Conservation (phyloP, 305 asterid genomes). For the Andrographis paniculata region DNA sequence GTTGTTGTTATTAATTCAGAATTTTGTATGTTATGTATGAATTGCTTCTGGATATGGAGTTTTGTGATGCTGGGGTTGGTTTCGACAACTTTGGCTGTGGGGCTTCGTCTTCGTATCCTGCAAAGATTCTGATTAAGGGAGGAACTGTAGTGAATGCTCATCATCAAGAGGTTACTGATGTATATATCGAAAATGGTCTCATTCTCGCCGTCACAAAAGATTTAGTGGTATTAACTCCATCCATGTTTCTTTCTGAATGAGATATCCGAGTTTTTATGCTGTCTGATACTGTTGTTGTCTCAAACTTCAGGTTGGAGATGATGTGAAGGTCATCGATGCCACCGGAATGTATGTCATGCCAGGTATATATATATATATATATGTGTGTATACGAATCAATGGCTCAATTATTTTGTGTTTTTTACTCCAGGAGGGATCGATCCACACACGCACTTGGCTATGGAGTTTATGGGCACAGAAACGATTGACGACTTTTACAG, state of each 20-base stretch:
- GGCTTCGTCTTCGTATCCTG: constrained; percentile 20
- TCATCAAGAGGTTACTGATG: constrained; percentile 79
- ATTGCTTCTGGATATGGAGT: constrained; percentile 25
- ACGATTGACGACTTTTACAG: constrained; percentile 84
- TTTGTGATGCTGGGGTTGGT: constrained; percentile 49
- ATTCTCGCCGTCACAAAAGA: constrained; percentile 53
- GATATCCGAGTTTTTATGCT: background rate
- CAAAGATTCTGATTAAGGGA: constrained; percentile 81
- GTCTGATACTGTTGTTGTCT: constrained; percentile 9
- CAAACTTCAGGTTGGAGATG: constrained; percentile 71
- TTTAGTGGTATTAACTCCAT: constrained; percentile 37
- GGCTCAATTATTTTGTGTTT: constrained; percentile 7
- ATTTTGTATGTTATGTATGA: too few species aligned
- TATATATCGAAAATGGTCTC: constrained; percentile 74
- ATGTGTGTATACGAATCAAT: too few species aligned
- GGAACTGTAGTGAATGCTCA: constrained; percentile 95
- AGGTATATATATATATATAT: too few species aligned
- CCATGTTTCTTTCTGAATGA: constrained; percentile 1
- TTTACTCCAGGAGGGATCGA: constrained; percentile 93
- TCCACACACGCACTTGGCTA: constrained; percentile 97
- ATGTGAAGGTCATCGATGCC: constrained; percentile 71
- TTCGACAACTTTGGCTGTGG: constrained; percentile 40
- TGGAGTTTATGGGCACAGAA: constrained; percentile 93
- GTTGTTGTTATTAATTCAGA: too few species aligned
- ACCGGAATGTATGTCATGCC: constrained; percentile 96